Conservation (phyloP, 2,329 filamentous ascomycete species). For the Neoscytalidium dimidiatum region DNA sequence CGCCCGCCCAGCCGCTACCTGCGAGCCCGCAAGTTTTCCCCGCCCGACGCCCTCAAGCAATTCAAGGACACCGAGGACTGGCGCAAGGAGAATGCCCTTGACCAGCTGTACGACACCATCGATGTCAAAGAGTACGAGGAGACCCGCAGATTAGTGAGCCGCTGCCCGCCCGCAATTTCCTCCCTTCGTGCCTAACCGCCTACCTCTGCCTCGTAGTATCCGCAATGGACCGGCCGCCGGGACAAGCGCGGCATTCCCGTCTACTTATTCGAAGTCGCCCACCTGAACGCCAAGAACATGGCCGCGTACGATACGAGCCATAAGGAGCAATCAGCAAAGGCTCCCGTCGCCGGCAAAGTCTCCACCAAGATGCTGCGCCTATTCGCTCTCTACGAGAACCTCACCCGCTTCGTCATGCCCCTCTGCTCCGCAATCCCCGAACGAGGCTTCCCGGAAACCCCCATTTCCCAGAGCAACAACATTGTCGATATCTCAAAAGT, state of each 20-base stretch:
- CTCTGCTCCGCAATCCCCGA: conserved; percentile 75
- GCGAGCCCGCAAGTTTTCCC: conserved; percentile 78
- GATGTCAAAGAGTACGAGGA: conserved; percentile 82
- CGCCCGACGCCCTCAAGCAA: conserved; percentile 76
- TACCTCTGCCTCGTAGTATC: conserved; percentile 62
- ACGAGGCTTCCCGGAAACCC: conserved; percentile 73
- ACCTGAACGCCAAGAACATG: conserved; percentile 81
- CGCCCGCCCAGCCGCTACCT: conserved; percentile 68
- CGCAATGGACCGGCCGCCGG: conserved; percentile 90
- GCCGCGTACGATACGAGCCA: conserved; percentile 71
- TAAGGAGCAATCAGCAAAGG: conserved; percentile 57
- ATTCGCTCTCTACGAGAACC: conserved; percentile 91
- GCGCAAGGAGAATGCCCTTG: conserved; percentile 76
- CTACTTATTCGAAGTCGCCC: conserved; percentile 85
- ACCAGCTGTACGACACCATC: conserved; percentile 81
- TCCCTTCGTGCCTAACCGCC: conserved; percentile 7
- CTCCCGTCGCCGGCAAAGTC: conserved; percentile 64
- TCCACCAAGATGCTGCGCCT: conserved; percentile 78
- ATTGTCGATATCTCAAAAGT: conserved; percentile 92
- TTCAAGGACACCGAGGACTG: conserved; percentile 89
- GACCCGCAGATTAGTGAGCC: conserved; percentile 69
- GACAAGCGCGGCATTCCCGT: conserved; percentile 90
- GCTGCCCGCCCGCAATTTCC: not conserved
- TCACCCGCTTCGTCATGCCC: conserved; percentile 84
- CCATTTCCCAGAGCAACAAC: conserved; percentile 89